These are phyloP conservation scores for Claviceps arundinis DNA, from an alignment of 2,329 filamentous ascomycete species.

Conservation along the genomic window DNA sequence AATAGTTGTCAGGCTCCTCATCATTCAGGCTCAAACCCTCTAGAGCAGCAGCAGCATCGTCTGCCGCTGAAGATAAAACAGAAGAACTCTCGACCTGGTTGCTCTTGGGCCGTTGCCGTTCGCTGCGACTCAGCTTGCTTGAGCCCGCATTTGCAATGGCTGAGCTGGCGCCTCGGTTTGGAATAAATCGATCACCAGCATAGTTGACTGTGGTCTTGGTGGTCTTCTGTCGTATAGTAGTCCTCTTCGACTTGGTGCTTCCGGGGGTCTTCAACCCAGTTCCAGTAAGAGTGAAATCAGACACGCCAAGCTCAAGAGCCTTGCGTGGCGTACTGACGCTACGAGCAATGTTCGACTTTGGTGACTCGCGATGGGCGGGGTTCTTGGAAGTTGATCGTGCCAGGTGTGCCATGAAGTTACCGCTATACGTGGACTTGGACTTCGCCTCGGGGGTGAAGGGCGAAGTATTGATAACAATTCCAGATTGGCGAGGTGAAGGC, in stretches of 20 bases:
- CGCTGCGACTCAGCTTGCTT: slow-evolving; percentile 63
- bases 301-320: slow-evolving; percentile 75
- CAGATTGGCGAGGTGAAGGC: slow-evolving; percentile 68
- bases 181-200: slow-evolving; percentile 85
- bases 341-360: slow-evolving; percentile 90
- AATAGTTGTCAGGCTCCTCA: slow-evolving; percentile 54
- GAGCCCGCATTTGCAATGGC: slow-evolving; percentile 71
- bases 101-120: slow-evolving; percentile 61
- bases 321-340: slow-evolving; percentile 64
- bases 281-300: slow-evolving; percentile 81
- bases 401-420: slow-evolving; percentile 68
- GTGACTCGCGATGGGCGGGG: slow-evolving; percentile 61
- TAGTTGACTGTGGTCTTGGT: slow-evolving; percentile 74
- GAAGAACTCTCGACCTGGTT: slow-evolving; percentile 58
- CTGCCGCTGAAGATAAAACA: slow-evolving; percentile 64
- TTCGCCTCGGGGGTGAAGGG: slow-evolving; percentile 61
- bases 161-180: slow-evolving; percentile 82
- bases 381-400: slow-evolving; percentile 53
- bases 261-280: slow-evolving; percentile 57
- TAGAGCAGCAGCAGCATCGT: slow-evolving; percentile 67
- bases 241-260: slow-evolving; percentile 44
- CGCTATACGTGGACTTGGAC: slow-evolving; percentile 65
- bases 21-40: slow-evolving; percentile 65
- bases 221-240: slow-evolving; percentile 36
- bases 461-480: slow-evolving; percentile 47